A percentile compares a stretch with the other conserved stretches of the same genome.
phyloP scores from a whole-genome alignment of 176 grass and related monocot genomes.

The Aechmea fasciata region DNA sequence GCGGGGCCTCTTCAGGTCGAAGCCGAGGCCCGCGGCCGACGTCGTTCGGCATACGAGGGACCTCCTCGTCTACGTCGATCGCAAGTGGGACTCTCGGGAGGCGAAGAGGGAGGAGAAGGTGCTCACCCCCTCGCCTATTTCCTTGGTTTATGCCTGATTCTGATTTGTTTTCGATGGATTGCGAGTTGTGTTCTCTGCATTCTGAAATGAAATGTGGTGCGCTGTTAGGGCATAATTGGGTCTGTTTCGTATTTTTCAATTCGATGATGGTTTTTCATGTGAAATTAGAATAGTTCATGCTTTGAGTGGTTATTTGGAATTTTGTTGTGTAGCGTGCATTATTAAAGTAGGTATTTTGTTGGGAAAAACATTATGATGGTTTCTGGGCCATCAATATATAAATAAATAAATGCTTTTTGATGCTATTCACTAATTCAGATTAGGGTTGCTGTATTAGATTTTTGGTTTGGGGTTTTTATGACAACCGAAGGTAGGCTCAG shows the following conservation, averaged over 20 bases:
- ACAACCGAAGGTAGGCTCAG: no score
- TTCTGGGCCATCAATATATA: no score
- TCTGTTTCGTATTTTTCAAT: neutral
- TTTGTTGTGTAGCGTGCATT: no score
- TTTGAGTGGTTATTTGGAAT: no score
- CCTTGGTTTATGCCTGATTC: neutral
- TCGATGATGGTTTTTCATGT: no score
- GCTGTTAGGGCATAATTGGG: neutral
- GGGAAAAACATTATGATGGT: no score
- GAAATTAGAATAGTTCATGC: no score
- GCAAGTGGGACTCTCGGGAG: constrained; percentile 27
- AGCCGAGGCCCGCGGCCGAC: constrained; percentile 66
- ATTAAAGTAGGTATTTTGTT: no score
- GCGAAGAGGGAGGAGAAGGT: constrained; percentile 93
- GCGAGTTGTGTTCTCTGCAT: neutral
- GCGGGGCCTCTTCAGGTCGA: constrained; percentile 92
- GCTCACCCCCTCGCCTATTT: neutral
- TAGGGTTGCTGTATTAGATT: no score
- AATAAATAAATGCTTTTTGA: no score
- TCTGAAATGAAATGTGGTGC: neutral
- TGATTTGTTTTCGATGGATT: neutral
- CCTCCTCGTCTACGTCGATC: constrained; percentile 54
- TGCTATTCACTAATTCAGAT: no score
- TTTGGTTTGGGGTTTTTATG: no score
- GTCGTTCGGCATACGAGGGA: constrained; percentile 74